Conservation (phyloP, 2,329 filamentous ascomycete species). For the Lecanicillium sp. region DNA sequence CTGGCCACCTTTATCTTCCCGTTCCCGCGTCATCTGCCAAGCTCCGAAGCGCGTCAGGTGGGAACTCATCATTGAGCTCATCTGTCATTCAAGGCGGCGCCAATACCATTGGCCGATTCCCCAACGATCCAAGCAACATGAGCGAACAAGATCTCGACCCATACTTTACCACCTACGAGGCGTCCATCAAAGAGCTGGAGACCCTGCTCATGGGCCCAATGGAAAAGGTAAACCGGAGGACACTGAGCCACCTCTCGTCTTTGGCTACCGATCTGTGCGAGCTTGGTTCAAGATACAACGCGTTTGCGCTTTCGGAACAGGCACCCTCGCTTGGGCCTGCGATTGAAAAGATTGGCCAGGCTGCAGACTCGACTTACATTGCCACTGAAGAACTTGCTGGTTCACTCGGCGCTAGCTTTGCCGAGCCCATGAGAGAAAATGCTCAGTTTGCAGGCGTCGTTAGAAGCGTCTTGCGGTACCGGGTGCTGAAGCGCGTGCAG, state of each 20-base stretch:
- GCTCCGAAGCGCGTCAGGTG: slow-evolving; percentile 55
- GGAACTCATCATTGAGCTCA: slow-evolving; percentile 28
- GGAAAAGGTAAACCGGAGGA: slow-evolving; percentile 91
- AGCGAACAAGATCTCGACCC: slow-evolving; percentile 89
- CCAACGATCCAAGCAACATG: slow-evolving; percentile 67
- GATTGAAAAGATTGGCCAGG: slow-evolving; percentile 91
- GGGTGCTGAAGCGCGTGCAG: slow-evolving; percentile 89
- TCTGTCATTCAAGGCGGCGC: slow-evolving; percentile 36
- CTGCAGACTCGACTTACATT: slow-evolving; percentile 92
- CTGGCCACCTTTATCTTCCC: slow-evolving; percentile 81
- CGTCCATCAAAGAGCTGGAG: slow-evolving; percentile 87
- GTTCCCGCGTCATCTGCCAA: slow-evolving; percentile 81
- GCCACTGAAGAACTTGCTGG: slow-evolving; percentile 87
- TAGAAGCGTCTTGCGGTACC: slow-evolving; percentile 77
- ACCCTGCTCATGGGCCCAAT: slow-evolving; percentile 83
- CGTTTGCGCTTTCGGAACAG: slow-evolving; percentile 90
- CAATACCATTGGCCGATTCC: slow-evolving; percentile 73
- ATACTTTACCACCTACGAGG: slow-evolving; percentile 91
- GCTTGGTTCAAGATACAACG: slow-evolving; percentile 92
- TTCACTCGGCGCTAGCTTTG: slow-evolving; percentile 85
- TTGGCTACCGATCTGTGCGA: slow-evolving; percentile 86
- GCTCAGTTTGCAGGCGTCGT: slow-evolving; percentile 96
- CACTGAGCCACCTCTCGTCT: slow-evolving; percentile 76
- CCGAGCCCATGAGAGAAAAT: slow-evolving; percentile 95
- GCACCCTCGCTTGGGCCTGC: slow-evolving; percentile 82